phyloP scores from a whole-genome alignment of 345 rosid species.

The Brassica cretica region DNA sequence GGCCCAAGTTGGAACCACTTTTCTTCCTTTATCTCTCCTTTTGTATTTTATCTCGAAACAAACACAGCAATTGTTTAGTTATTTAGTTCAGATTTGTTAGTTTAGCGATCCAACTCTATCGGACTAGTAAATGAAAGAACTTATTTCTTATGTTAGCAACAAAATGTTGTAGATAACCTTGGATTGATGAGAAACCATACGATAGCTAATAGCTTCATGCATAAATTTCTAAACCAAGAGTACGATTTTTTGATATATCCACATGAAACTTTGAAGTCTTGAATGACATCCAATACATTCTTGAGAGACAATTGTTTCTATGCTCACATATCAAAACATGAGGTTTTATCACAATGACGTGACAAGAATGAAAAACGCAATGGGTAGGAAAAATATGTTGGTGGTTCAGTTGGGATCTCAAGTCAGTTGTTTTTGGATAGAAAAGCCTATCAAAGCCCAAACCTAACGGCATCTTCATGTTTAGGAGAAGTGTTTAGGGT shows the following conservation, averaged over 20 bases:
- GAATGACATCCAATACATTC: not conserved
- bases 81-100: not conserved
- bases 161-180: not conserved
- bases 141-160: not conserved
- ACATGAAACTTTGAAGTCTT: not conserved
- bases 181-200: not conserved
- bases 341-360: not conserved
- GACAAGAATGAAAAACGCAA: slow-evolving; percentile 1
- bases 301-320: not conserved
- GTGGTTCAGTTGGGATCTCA: not conserved
- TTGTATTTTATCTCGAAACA: not conserved
- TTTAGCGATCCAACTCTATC: not conserved
- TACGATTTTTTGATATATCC: not conserved
- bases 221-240: not conserved
- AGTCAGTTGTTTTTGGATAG: not conserved
- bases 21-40: not conserved
- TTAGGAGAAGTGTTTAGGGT: not conserved
- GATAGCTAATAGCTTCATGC: not conserved
- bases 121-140: not conserved
- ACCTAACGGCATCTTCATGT: not conserved
- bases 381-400: not conserved
- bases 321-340: not conserved
- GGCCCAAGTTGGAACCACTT: not conserved
- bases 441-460: slow-evolving; percentile 27
- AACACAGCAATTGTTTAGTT: not conserved